Base-by-base conservation (phyloP, 495 filamentous ascomycete genomes). In the Acidomyces sp. region DNA sequence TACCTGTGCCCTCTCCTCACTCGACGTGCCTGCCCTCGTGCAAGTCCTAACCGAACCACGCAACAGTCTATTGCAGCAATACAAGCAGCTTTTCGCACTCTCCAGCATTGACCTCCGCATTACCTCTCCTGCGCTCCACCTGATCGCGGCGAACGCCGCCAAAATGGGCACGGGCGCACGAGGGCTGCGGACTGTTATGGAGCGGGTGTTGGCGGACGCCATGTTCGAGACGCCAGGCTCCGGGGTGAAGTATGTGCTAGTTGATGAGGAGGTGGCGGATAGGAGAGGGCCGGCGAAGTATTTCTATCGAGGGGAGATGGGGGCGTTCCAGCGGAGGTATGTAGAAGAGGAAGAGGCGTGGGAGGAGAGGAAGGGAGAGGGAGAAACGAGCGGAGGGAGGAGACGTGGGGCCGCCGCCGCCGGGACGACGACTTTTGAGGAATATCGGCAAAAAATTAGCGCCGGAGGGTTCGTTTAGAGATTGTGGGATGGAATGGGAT, bases 31-130 rank as follows among this genome's bases (percentile, higher is more conserved):
- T 11, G 72, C 87, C 33, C 74, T 97, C 9, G 74, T 84, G 15
- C 71, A 85, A 39, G 90, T 96, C 41, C 73, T 96, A 20, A 95
- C 82, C 6, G 88, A 95, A 56, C 90, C 90, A 7, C 74, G 80
- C 38, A 94, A 95, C 60, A 80, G 77, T 25, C 68, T 97, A 1
- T 63, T 93, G 3, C 73, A 72, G 19, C 90, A 97, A 58, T 94
- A 93, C 61, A 78, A 73, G 1, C 75, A 81, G 10, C 74, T 92
- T 0, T 93, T 97, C 54, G 69, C 75, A 11, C 81, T 90, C 2
- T 85, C 78, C 20, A 80, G 79, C 3, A 80, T 92, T 37, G 79
- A 83, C 52, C 68, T 97, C 6, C 75, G 73, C 41, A 87, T 95
- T 62, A 93, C 88, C 1, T 78, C 73, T 3, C 69, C 72, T 1